These are phyloP conservation scores for Discostella stelligeroides DNA, from an alignment of 108 stramenopile species.

Conservation along the genomic window DNA sequence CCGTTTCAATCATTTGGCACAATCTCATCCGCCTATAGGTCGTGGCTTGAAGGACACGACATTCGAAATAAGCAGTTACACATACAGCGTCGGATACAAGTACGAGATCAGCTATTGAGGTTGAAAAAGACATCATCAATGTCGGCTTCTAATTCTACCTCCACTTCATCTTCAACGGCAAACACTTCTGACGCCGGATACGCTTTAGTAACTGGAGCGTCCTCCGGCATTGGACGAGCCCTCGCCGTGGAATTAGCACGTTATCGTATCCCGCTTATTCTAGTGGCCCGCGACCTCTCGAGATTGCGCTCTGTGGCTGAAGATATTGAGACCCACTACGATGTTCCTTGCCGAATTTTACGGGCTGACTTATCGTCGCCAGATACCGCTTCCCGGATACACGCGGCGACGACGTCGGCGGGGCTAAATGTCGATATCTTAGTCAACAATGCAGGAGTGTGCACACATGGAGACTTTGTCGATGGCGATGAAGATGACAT, in stretches of 20 bases:
- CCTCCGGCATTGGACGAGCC: conserved; percentile 81
- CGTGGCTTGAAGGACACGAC: conserved; percentile 43
- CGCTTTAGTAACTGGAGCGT: conserved; percentile 86
- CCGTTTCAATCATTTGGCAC: conserved; percentile 46
- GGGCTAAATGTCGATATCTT: conserved; percentile 79
- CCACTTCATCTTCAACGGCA: conserved; percentile 1
- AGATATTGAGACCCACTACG: conserved; percentile 83
- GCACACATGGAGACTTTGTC: conserved; percentile 58
- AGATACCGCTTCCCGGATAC: conserved; percentile 63
- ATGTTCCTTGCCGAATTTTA: conserved; percentile 74
- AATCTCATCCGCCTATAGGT: conserved; percentile 36
- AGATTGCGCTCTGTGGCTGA: conserved; percentile 62
- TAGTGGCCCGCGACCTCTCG: conserved; percentile 76
- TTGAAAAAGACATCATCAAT: conserved; percentile 54
- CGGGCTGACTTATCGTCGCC: conserved; percentile 72
- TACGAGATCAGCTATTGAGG: conserved; percentile 50
- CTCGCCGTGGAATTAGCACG: conserved; percentile 85
- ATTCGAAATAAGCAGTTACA: conserved; percentile 12
- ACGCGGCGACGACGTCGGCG: conserved; percentile 65
- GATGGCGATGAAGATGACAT: conserved; percentile 48
- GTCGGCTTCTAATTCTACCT: conserved; percentile 6
- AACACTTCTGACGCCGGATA: conserved; percentile 49
- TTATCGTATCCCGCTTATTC: conserved; percentile 80
- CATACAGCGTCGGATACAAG: conserved; percentile 34
- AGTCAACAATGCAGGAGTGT: conserved; percentile 84